A percentile compares a stretch with the other conserved stretches of the same genome.
These are phyloP conservation scores for Termitomyces bulborhizus DNA, from an alignment of 768 basidiomycete species.

Conservation along the genomic window DNA sequence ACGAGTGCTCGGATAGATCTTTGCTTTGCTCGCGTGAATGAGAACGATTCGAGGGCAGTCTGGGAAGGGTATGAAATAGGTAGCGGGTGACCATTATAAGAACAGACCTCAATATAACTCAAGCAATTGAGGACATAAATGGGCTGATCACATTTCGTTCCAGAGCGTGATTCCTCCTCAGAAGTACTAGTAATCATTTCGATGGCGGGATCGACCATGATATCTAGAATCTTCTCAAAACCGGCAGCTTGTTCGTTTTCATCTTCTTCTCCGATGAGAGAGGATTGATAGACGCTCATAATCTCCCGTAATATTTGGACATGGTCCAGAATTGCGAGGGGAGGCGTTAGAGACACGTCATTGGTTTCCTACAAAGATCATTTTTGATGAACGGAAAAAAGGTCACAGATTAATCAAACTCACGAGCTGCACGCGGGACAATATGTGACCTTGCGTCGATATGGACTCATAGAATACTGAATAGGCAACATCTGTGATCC, in stretches of 20 bases:
- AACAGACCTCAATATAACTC: conserved; percentile 69
- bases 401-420: conserved; percentile 10
- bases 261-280: conserved; percentile 58
- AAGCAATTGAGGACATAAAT: conserved; percentile 87
- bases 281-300: conserved; percentile 83
- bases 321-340: conserved; percentile 75
- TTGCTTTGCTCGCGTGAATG: conserved; percentile 62
- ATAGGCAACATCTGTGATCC: conserved; percentile 77
- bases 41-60: conserved; percentile 61
- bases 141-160: conserved; percentile 70
- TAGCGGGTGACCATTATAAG: background rate
- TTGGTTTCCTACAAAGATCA: conserved; percentile 46
- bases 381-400: conserved; percentile 11
- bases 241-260: conserved; percentile 31
- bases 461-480: conserved; percentile 86
- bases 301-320: conserved; percentile 82
- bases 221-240: conserved; percentile 73
- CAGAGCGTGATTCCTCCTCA: conserved; percentile 50
- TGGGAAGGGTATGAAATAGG: conserved; percentile 19
- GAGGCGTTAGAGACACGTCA: conserved; percentile 68
- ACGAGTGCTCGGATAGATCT: conserved; percentile 52
- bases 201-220: conserved; percentile 80
- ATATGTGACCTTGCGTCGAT: conserved; percentile 71
- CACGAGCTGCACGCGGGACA: conserved; percentile 50
- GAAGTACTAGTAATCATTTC: conserved; percentile 65